Evolutionary conservation across 495 filamentous ascomycete species (phyloP), one percentile per base, ranked within the genome.

Genomic region (Daldinia loculata): DNA sequence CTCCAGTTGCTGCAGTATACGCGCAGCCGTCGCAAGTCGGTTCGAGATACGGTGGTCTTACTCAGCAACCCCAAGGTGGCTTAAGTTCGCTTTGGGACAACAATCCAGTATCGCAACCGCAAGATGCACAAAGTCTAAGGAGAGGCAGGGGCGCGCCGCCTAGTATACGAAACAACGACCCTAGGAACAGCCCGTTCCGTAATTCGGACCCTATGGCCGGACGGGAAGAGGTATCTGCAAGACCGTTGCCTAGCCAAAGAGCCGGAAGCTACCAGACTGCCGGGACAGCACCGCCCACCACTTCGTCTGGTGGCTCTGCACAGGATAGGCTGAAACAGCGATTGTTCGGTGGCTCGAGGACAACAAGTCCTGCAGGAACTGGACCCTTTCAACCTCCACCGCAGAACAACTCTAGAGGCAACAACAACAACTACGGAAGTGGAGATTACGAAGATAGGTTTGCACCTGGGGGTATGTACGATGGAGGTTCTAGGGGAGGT

Each of bases 71-170:
- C 29, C 79, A 80, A 50, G 75, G 77, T 24, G 70, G 64, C 1
- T 78, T 97, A 29, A 90, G 90, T 63, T 94, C 94, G 79, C 83
- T 98, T 26, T 98, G 95, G 95, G 94, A 94, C 67, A 86, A 89
- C 67, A 80, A 58, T 82, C 69, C 65, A 48, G 53, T 57, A 45
- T 64, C 81, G 72, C 77, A 84, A 30, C 76, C 80, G 39, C 75
- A 83, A 62, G 74, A 85, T 36, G 78, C 88, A 66, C 84, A 87
- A 61, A 86, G 88, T 78, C 77, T 92, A 66, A 80, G 89, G 66
- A 81, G 78, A 80, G 72, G 81, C 63, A 72, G 80, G 70, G 68
- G 76, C 61, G 75, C 69, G 72, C 72, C 74, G 57, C 63, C 67
- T n/a, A 34, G 67, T 12, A 59, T 70, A 57, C 68, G 77, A 52